phyloP scores from a whole-genome alignment of 2,329 filamentous ascomycete genomes.

The Diaporthe vaccinii region DNA sequence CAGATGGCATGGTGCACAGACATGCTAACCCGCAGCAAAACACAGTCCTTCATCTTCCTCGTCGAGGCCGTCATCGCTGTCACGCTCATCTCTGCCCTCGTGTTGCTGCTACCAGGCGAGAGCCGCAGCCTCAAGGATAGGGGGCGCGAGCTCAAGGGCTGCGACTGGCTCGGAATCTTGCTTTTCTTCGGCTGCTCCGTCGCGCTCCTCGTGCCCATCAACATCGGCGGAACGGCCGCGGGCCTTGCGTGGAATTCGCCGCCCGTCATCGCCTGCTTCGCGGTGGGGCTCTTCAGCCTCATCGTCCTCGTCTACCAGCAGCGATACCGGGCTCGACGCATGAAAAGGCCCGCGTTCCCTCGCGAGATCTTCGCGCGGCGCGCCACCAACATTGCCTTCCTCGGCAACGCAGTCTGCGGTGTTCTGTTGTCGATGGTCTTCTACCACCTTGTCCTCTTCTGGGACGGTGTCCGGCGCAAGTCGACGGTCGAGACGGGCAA shows the following conservation, averaged over 20 bases:
- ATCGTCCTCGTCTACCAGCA: slow-evolving; percentile 32
- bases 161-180: slow-evolving; percentile 38
- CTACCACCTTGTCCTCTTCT: slow-evolving; percentile 41
- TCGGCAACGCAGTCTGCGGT: slow-evolving; percentile 29
- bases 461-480: slow-evolving; percentile 34
- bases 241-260: slow-evolving; percentile 18
- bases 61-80: slow-evolving; percentile 16
- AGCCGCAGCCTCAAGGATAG: neutral
- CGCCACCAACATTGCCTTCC: slow-evolving; percentile 32
- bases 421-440: slow-evolving; percentile 36
- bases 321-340: neutral
- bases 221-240: slow-evolving; percentile 30
- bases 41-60: slow-evolving; percentile 34
- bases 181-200: slow-evolving; percentile 34
- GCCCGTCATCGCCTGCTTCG: slow-evolving; percentile 3
- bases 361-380: slow-evolving; percentile 23
- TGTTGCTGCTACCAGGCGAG: slow-evolving; percentile 29
- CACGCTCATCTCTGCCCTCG: neutral
- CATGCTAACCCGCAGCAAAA: neutral
- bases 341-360: slow-evolving; percentile 29
- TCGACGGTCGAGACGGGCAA: neutral
- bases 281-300: slow-evolving; percentile 1
- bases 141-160: slow-evolving; percentile 18
- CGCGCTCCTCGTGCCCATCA: slow-evolving; percentile 35
- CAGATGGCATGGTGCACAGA: neutral